These are phyloP conservation scores for Spergularia bocconei DNA, from an alignment of 148 eudicot species.

Conservation along the genomic window DNA sequence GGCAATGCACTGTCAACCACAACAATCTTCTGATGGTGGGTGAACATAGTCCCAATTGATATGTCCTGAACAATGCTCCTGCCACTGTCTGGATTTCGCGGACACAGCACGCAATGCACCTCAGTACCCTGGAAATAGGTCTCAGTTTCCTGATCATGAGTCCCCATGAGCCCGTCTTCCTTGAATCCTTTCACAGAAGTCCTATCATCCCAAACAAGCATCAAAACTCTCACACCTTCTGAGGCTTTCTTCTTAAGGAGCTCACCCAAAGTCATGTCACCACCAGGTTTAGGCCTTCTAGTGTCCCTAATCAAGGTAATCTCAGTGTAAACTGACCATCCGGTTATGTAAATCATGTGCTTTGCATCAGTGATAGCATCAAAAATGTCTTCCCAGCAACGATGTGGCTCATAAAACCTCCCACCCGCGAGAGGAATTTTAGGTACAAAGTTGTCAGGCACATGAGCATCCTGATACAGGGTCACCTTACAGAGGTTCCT, in stretches of 20 bases:
- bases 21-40: constrained; percentile 55
- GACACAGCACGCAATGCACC: constrained; percentile 48
- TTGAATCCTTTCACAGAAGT: constrained; percentile 38
- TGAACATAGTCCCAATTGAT: constrained; percentile 42
- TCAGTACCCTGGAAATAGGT: constrained; percentile 31
- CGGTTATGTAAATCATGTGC: constrained; percentile 45
- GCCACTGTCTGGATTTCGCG: constrained; percentile 46
- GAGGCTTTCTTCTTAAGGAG: constrained; percentile 54
- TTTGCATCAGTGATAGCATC: constrained; percentile 47
- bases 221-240: constrained; percentile 50
- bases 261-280: constrained; percentile 50
- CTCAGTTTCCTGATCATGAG: constrained; percentile 46
- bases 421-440: constrained; percentile 48
- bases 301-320: constrained; percentile 48
- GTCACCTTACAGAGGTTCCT: constrained; percentile 44
- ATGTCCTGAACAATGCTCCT: constrained; percentile 36
- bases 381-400: constrained; percentile 58
- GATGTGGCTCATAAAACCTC: constrained; percentile 42
- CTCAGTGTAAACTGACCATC: constrained; percentile 49
- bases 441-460: constrained; percentile 48
- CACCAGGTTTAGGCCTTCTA: constrained; percentile 43
- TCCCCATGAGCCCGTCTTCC: constrained; percentile 39
- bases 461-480: constrained; percentile 48
- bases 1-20: constrained; percentile 50
- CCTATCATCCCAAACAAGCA: constrained; percentile 58